Evolutionary conservation across 768 basidiomycete species (phyloP).

Genomic region (Amanita rimosa): DNA sequence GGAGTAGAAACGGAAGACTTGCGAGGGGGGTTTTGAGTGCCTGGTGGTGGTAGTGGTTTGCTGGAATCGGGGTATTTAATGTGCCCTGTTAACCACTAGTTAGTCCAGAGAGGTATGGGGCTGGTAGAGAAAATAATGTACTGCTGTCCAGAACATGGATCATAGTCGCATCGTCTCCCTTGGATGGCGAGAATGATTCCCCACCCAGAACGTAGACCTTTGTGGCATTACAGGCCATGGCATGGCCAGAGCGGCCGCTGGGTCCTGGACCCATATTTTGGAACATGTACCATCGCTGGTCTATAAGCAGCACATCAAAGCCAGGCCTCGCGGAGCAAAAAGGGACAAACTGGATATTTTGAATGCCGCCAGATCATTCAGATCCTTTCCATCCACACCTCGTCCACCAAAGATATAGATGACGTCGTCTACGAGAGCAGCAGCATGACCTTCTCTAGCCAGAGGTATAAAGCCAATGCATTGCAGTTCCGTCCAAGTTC

Average conservation of each 20-base stretch:
- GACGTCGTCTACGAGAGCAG: constrained; percentile 93
- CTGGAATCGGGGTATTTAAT: constrained; percentile 85
- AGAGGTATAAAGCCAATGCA: constrained; percentile 97
- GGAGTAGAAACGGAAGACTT: constrained; percentile 38
- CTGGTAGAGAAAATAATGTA: constrained; percentile 5
- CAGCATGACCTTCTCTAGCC: constrained; percentile 92
- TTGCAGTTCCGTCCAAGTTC: constrained; percentile 81
- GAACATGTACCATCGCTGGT: constrained; percentile 99
- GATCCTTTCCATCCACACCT: constrained; percentile 93
- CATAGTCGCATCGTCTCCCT: constrained; percentile 66
- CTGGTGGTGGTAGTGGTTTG: constrained; percentile 17
- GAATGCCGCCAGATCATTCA: constrained; percentile 92
- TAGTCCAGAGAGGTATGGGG: background rate
- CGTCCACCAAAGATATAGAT: constrained; percentile 96
- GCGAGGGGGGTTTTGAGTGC: constrained; percentile 27
- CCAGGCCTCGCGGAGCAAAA: constrained; percentile 6
- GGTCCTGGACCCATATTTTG: constrained; percentile 99
- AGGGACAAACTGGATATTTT: constrained; percentile 82
- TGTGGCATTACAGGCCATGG: constrained; percentile 90
- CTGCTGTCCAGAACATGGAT: constrained; percentile 95
- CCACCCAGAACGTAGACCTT: constrained; percentile 92
- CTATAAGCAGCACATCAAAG: constrained; percentile 26
- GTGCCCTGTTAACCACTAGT: constrained; percentile 42
- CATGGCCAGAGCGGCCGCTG: constrained; percentile 86
- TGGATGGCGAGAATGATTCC: constrained; percentile 69